Base-by-base conservation (phyloP, 352 stramenopile genomes). In the Phytophthora cactorum region DNA sequence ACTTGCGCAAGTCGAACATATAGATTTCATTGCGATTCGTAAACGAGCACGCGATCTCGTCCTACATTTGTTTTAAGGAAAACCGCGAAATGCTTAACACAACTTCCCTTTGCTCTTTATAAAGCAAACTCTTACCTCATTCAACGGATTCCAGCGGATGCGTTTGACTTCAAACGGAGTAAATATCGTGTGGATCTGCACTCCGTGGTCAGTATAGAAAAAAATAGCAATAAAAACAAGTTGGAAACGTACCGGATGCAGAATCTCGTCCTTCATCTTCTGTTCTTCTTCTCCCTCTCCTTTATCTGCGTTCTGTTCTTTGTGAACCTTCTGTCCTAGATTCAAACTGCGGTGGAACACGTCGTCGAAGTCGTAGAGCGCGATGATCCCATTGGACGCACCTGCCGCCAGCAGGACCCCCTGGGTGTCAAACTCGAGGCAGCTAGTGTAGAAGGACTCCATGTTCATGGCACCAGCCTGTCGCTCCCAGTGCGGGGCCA, bases 361-460 rank as follows among this genome's bases (percentile, higher is more conserved):
- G 49, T 91, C 85, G 65, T 95, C 86, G 60, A 91, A 95, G 66
- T 95, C 86, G 63, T 85, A 95, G 28, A 95, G 67, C 5, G 84
- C 82, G 14, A 95, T 69, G 41, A 88, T 75, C 27, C 86, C 86
- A 49, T 89, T 89, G 15, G 81, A 92, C 15, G 83, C 76, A 0
- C 86, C 86, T 0, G 75, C 81, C 34, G 77, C 80, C 5, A 95
- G 77, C 51, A 95, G 52, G 25, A 90, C 83, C 27, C 86, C 86
- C 15, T 89, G 74, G 2, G 70, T 60, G 47, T 95, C 86, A 59
- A 95, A 95, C 58, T 82, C 79, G 25, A 93, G 41, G 38, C 82
- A 92, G 51, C 81, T 92, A 44, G 79, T 65, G 62, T 82, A 91
- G 41, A 91, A 91, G 0, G 25, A 29, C 5, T 65, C 71, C 7